Percentiles rank a stretch among this genome's conserved stretches.
Conservation (phyloP, 805 yeast species). For the Candida maesae region DNA sequence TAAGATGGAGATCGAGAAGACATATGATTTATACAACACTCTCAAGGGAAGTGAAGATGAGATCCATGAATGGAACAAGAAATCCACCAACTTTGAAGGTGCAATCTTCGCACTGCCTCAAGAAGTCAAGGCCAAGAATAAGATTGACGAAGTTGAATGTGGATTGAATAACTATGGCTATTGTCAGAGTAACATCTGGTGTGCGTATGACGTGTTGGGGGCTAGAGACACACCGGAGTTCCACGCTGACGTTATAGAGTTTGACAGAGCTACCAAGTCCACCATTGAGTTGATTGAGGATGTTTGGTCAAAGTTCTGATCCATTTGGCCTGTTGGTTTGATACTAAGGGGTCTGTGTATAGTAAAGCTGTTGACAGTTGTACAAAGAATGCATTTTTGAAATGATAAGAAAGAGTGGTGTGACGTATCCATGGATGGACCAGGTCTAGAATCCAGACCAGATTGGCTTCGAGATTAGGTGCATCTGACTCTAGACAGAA, state of each 20-base stretch:
- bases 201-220: slow-evolving; percentile 19
- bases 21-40: slow-evolving; percentile 5
- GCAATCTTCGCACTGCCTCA: slow-evolving; percentile 18
- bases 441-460: no score
- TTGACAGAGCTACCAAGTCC: slow-evolving; percentile 1
- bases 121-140: slow-evolving; percentile 11
- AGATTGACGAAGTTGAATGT: slow-evolving; percentile 14
- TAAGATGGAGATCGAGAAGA: slow-evolving; percentile 10
- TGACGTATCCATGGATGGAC: no score
- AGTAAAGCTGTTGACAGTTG: no score
- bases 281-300: slow-evolving; percentile 5
- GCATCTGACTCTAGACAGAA: no score
- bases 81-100: slow-evolving; percentile 10
- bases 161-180: slow-evolving; percentile 12
- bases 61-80: slow-evolving; percentile 6
- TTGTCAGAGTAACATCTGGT: slow-evolving; percentile 14
- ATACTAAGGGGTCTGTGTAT: background rate
- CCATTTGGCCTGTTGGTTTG: background rate
- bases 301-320: slow-evolving; percentile 8
- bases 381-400: no score
- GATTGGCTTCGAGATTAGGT: no score
- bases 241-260: slow-evolving; percentile 10
- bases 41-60: slow-evolving; percentile 6
- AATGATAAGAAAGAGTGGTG: no score
- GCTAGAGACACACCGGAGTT: slow-evolving; percentile 11